Evolutionary conservation across 257 asterid genomes (phyloP).

Genomic region (Capsicum pubescens): DNA sequence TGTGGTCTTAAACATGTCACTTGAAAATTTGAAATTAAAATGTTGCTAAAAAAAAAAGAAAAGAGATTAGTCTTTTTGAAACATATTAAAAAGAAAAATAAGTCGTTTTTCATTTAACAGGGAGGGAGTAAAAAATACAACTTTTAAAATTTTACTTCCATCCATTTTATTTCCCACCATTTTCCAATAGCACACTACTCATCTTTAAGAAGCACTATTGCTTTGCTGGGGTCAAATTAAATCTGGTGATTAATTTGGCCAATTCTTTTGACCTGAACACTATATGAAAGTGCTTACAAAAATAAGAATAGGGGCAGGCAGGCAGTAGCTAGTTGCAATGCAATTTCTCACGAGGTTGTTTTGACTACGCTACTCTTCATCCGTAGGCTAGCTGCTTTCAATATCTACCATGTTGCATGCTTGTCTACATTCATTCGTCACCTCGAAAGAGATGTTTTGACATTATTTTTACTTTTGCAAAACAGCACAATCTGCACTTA

Average conservation of each 20-base stretch:
- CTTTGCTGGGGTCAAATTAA: neutral
- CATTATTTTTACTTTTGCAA: conserved; percentile 2
- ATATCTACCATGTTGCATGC: neutral
- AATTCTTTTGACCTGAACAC: conserved; percentile 12
- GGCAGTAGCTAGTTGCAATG: neutral
- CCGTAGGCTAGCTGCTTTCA: neutral
- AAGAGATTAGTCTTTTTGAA: too few relatives aligned
- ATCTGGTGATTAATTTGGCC: neutral
- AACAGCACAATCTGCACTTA: conserved; percentile 8
- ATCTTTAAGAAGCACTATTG: too few relatives aligned
- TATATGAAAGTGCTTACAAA: neutral
- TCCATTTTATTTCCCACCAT: too few relatives aligned
- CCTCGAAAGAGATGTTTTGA: neutral
- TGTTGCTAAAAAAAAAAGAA: too few relatives aligned
- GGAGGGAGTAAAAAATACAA: too few relatives aligned
- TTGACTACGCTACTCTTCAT: neutral
- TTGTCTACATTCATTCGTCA: neutral
- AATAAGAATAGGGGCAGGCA: neutral
- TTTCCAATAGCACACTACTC: too few relatives aligned
- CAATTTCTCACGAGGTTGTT: neutral
- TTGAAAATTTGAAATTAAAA: too few relatives aligned
- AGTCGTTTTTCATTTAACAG: too few relatives aligned
- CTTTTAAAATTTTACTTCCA: too few relatives aligned
- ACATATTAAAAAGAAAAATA: too few relatives aligned
- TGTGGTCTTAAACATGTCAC: too few relatives aligned